These are phyloP conservation scores for Santalum album DNA, from an alignment of 164 flowering plant genomes.

Conservation along the genomic window DNA sequence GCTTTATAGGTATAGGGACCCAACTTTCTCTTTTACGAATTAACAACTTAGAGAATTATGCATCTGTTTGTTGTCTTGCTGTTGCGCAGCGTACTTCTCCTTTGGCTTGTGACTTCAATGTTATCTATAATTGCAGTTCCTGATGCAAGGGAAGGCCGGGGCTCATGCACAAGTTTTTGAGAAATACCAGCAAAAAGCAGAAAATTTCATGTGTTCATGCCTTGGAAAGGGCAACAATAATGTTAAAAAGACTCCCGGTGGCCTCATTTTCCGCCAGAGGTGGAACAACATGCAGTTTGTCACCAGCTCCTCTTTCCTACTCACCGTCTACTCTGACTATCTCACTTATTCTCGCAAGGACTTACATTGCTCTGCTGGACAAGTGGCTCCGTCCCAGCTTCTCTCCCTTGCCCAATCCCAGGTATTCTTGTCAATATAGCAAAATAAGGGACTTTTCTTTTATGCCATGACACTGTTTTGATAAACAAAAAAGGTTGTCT, in stretches of 20 bases:
- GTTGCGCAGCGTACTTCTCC: too few species aligned
- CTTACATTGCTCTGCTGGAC: slow-evolving; percentile 47
- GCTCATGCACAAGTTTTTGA: not conserved
- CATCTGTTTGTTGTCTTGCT: too few species aligned
- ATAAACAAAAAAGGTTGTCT: too few species aligned
- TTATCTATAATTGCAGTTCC: not conserved
- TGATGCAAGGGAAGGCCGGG: slow-evolving; percentile 4
- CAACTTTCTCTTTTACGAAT: too few species aligned
- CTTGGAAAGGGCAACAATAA: not conserved
- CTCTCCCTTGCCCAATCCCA: slow-evolving; percentile 72
- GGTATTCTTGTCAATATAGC: slow-evolving; percentile 19
- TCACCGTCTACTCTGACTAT: slow-evolving; percentile 80
- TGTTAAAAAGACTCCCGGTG: slow-evolving; percentile 68
- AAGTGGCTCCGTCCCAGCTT: slow-evolving; percentile 48
- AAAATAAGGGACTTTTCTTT: too few species aligned
- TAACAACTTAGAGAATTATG: too few species aligned
- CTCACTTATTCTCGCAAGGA: slow-evolving; percentile 45
- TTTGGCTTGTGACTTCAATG: too few species aligned
- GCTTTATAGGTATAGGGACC: too few species aligned
- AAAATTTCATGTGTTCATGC: slow-evolving; percentile 2
- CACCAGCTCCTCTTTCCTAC: slow-evolving; percentile 70
- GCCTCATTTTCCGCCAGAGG: slow-evolving; percentile 72
- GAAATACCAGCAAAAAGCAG: not conserved
- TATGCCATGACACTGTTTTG: not conserved
- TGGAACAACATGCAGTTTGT: slow-evolving; percentile 98